phyloP scores from a whole-genome alignment of 2,329 filamentous ascomycete species.

The Aspergillus terreus region DNA sequence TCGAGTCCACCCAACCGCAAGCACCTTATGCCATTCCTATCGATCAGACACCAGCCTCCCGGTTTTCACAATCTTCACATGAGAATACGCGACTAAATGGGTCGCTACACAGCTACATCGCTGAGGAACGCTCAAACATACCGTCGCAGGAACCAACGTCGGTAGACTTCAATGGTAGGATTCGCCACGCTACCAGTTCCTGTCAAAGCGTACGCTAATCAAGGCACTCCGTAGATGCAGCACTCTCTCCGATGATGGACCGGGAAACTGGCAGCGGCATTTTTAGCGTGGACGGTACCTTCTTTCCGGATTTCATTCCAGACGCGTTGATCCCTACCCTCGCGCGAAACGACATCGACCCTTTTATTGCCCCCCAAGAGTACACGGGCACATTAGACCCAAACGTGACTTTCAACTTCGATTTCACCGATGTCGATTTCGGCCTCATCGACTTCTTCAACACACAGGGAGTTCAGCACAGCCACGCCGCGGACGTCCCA shows the following conservation, averaged over 20 bases:
- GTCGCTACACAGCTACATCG: conserved; percentile 7
- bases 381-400: conserved; percentile 19
- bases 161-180: conserved; percentile 16
- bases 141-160: background rate
- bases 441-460: conserved; percentile 26
- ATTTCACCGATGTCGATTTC: conserved; percentile 27
- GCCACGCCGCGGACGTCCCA: conserved; percentile 9
- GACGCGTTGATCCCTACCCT: conserved; percentile 24
- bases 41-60: conserved; percentile 1
- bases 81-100: background rate
- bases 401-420: conserved; percentile 20
- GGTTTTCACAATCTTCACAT: background rate
- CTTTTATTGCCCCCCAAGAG: conserved; percentile 19
- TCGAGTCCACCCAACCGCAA: background rate
- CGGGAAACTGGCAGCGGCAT: conserved; percentile 26
- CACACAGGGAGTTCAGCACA: conserved; percentile 10
- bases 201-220: background rate
- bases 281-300: conserved; percentile 27
- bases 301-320: conserved; percentile 28
- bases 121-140: background rate
- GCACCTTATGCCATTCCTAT: background rate
- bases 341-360: conserved; percentile 21
- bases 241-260: conserved; percentile 21
- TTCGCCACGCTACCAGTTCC: background rate
- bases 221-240: background rate